These are phyloP conservation scores for Drechslerella dactyloides DNA, from an alignment of 2,329 filamentous ascomycete species.

Conservation along the genomic window DNA sequence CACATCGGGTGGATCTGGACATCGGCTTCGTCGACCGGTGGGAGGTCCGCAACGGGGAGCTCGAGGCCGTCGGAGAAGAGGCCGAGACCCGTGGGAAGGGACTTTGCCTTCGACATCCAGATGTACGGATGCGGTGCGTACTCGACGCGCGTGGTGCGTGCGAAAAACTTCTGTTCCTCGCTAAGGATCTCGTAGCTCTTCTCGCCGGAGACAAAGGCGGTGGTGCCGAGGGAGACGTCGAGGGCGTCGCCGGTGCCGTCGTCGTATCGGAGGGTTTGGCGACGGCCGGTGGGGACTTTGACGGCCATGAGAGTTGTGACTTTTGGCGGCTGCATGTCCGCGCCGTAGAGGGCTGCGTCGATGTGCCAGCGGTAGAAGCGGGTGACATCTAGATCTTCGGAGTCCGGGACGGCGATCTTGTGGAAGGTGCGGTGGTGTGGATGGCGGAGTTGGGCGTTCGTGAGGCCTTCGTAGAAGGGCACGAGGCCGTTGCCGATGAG, in stretches of 20 bases:
- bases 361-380: constrained; percentile 81
- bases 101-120: constrained; percentile 76
- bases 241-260: constrained; percentile 72
- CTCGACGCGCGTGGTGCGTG: constrained; percentile 70
- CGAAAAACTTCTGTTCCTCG: constrained; percentile 71
- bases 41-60: constrained; percentile 66
- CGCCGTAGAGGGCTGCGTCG: constrained; percentile 75
- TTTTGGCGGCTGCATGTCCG: constrained; percentile 69
- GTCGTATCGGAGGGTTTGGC: constrained; percentile 74
- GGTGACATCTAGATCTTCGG: constrained; percentile 66
- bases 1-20: constrained; percentile 76
- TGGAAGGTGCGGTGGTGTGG: constrained; percentile 82
- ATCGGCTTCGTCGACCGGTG: constrained; percentile 69
- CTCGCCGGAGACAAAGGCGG: constrained; percentile 75
- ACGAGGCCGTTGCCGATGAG: constrained; percentile 79
- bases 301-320: constrained; percentile 77
- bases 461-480: constrained; percentile 72
- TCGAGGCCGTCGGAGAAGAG: constrained; percentile 71
- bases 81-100: constrained; percentile 73
- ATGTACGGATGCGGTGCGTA: constrained; percentile 82
- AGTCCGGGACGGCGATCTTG: constrained; percentile 67
- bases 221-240: constrained; percentile 74
- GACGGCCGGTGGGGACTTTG: constrained; percentile 70
- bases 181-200: constrained; percentile 73
- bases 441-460: constrained; percentile 72